A percentile compares a stretch with the other conserved stretches of the same genome.
Conservation (phyloP, 768 basidiomycete species). For the Boletus rex-veris region DNA sequence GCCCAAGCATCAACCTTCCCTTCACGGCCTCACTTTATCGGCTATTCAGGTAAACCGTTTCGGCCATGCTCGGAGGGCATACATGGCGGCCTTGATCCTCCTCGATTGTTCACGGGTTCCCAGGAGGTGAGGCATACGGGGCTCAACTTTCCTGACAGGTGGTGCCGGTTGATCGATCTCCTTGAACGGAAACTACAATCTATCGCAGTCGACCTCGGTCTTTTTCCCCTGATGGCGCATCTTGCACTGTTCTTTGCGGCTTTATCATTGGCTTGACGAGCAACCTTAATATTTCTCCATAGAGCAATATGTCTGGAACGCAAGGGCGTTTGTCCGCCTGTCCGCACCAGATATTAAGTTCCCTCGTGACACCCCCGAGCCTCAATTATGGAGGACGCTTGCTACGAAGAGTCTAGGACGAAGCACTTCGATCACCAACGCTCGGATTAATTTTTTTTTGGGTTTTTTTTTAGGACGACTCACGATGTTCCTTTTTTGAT, state of each 20-base stretch:
- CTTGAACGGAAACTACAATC: slow-evolving; percentile 4
- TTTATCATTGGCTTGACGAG: slow-evolving; percentile 9
- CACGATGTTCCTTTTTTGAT: slow-evolving; percentile 10
- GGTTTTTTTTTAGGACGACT: background rate
- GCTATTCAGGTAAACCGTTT: slow-evolving; percentile 5
- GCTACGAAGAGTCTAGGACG: background rate
- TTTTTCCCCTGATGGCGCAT: slow-evolving; percentile 7
- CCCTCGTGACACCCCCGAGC: background rate
- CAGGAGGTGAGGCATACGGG: background rate
- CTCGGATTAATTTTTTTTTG: background rate
- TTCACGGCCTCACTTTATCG: slow-evolving; percentile 8
- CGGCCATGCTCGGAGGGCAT: slow-evolving; percentile 7
- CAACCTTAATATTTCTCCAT: background rate
- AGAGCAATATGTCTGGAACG: background rate
- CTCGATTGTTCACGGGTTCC: slow-evolving; percentile 7
- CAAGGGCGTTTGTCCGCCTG: background rate
- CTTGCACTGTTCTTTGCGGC: slow-evolving; percentile 5
- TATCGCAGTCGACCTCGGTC: slow-evolving; percentile 3
- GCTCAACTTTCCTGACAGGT: slow-evolving; percentile 11
- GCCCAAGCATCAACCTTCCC: background rate
- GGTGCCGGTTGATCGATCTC: slow-evolving; percentile 8
- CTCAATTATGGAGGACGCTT: slow-evolving; percentile 4
- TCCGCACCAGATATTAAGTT: slow-evolving; percentile 5
- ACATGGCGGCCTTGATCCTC: slow-evolving; percentile 8
- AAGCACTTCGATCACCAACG: slow-evolving; percentile 11